A percentile compares a stretch with the other conserved stretches of the same genome.
Evolutionary conservation across 148 eudicot genomes (phyloP).

Genomic region (Chenopodium berlandieri): DNA sequence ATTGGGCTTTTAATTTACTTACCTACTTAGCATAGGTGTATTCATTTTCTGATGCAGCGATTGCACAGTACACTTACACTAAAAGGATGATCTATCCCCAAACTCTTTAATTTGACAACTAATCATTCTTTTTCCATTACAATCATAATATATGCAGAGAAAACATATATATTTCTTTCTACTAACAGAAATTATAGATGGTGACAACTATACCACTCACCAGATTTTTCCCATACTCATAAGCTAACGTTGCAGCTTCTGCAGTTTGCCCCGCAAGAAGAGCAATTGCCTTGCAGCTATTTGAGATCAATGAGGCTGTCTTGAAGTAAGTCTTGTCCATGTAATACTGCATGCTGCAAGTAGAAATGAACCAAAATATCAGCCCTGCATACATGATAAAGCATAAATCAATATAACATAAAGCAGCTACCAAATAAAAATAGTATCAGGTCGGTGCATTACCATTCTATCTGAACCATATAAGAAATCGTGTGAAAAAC

Average conservation of each 20-base stretch:
- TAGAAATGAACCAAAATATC: conserved; percentile 11
- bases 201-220: conserved; percentile 36
- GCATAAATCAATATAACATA: conserved; percentile 7
- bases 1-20: background rate
- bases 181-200: background rate
- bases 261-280: conserved; percentile 89
- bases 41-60: background rate
- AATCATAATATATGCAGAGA: background rate
- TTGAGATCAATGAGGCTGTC: conserved; percentile 90
- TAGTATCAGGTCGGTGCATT: background rate
- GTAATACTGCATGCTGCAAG: conserved; percentile 85
- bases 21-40: background rate
- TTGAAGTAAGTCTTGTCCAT: conserved; percentile 91
- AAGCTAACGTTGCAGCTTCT: conserved; percentile 79
- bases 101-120: background rate
- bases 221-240: conserved; percentile 92
- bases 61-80: no score
- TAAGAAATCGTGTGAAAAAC: background rate
- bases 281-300: conserved; percentile 96
- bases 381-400: conserved; percentile 13
- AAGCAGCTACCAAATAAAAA: background rate
- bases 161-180: background rate
- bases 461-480: background rate
- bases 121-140: background rate
- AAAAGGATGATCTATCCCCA: background rate